These are phyloP conservation scores for Fulvia fulva DNA, from an alignment of 2,329 filamentous ascomycete genomes.

Conservation along the genomic window DNA sequence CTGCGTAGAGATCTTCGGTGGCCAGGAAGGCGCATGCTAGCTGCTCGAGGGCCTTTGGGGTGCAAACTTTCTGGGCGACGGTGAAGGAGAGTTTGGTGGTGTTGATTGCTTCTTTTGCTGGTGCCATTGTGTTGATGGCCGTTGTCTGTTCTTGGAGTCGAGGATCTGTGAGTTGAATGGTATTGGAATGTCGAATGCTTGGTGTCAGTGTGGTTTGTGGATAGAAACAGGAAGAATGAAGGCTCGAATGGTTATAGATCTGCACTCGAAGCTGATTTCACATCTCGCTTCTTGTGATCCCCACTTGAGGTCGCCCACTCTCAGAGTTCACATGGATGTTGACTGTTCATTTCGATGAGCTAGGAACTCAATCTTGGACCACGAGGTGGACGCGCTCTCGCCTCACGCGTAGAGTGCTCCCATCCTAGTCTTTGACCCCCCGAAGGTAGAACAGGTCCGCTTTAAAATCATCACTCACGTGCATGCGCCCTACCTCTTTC, in stretches of 20 bases:
- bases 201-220: background rate
- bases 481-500: background rate
- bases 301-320: background rate
- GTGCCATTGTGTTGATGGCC: background rate
- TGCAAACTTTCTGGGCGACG: conserved; percentile 19
- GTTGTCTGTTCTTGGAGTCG: background rate
- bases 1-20: background rate
- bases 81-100: conserved; percentile 15
- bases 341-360: too few relatives aligned
- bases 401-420: too few relatives aligned
- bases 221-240: background rate
- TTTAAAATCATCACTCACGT: background rate
- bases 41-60: conserved; percentile 17
- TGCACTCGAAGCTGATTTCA: background rate
- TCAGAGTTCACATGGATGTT: too few relatives aligned
- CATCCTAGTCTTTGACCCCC: too few relatives aligned
- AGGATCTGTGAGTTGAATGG: background rate
- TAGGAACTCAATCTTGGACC: too few relatives aligned
- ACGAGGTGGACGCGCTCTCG: too few relatives aligned
- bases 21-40: conserved; percentile 21
- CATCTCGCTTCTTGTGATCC: background rate
- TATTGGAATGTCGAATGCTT: background rate
- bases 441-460: too few relatives aligned
- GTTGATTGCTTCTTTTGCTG: conserved; percentile 1
- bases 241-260: background rate